A percentile compares a stretch with the other conserved stretches of the same genome.
Evolutionary conservation across 2,329 filamentous ascomycete genomes (phyloP).

Genomic region (Ophiocordyceps camponoti-saundersi): DNA sequence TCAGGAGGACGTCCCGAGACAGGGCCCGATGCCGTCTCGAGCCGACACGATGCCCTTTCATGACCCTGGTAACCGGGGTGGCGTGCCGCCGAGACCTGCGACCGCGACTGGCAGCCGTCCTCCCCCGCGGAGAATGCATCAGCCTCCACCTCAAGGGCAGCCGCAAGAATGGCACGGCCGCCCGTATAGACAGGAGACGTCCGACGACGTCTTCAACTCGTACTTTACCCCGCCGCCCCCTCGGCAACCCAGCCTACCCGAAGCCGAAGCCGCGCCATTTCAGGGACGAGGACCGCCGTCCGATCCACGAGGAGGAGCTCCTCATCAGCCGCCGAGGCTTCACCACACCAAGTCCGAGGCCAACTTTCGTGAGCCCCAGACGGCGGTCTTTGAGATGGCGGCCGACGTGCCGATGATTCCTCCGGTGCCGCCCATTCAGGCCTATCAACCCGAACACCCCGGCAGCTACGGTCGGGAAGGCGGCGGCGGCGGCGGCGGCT

Average conservation of each 20-base stretch:
- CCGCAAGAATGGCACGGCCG: constrained; percentile 15
- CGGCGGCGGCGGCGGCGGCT: constrained; percentile 4
- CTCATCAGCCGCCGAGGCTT: constrained; percentile 33
- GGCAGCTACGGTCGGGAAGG: constrained; percentile 8
- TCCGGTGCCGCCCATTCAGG: constrained; percentile 19
- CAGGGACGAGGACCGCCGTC: not conserved
- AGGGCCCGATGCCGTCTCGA: constrained; percentile 19
- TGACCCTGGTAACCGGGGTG: constrained; percentile 22
- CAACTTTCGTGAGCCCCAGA: constrained; percentile 44
- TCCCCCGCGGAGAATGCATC: constrained; percentile 35
- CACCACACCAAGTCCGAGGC: constrained; percentile 51
- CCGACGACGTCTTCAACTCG: constrained; percentile 35
- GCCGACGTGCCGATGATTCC: constrained; percentile 42
- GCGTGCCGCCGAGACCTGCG: constrained; percentile 33
- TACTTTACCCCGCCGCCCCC: constrained; percentile 27
- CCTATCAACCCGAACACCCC: constrained; percentile 11
- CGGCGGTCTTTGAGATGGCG: constrained; percentile 60
- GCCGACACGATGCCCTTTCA: constrained; percentile 29
- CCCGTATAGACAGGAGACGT: constrained; percentile 14
- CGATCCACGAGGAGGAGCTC: not conserved
- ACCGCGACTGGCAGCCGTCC: constrained; percentile 35
- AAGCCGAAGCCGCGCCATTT: constrained; percentile 21
- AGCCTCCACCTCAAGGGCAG: constrained; percentile 19
- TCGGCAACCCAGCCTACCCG: constrained; percentile 14
- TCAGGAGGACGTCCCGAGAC: constrained; percentile 22